Base-by-base conservation (phyloP, 352 stramenopile genomes). In the Phytophthora chlamydospora region DNA sequence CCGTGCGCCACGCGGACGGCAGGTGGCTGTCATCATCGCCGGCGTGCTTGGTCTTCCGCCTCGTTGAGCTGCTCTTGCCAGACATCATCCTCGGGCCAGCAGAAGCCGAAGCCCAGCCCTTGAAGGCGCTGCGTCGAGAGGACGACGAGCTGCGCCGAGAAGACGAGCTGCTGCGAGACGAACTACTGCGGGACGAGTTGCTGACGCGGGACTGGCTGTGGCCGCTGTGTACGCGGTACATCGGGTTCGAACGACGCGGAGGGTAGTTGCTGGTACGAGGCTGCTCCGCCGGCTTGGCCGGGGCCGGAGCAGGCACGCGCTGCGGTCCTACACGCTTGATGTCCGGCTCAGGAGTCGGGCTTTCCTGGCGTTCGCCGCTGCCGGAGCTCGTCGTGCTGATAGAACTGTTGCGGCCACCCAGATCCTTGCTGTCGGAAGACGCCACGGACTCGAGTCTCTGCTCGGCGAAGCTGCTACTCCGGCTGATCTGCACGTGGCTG, bases 71-170 rank as follows among this genome's bases (percentile, higher is more conserved):
- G 8, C 19, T 58, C 35, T 64, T 69, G 3, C 21, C 10, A 6
- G 61, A 64, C 36, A 44, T 39, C 68, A 70, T 64, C 9, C 58
- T 51, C 6, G 68, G 68, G 11, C 62, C 68, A 19, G 68, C 68
- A 33, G 68, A 76, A 36, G 62, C 56, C 12, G 68, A 67, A 6
- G 68, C 68, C 68, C 68, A 76, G 19, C 46, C 49, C 38, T 69
- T 66, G 7, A 73, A 63, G 6, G 50, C 42, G 10, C 42, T 69
- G 16, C 35, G 49, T 8, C 51, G 58, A 43, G 65, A 64, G 38
- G 65, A 73, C 19, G 64, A 63, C 1, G 48, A 54, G 42, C 61
- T 69, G 16, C 65, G 49, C 8, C 29, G 46, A 45, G 64, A 64
- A 21, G 55, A 67, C 35, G 62, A 59, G 43, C 41, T 47, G 19